These are phyloP conservation scores for Lobosporangium transversale DNA, from an alignment of 192 early-diverging fungal genomes.

Conservation along the genomic window DNA sequence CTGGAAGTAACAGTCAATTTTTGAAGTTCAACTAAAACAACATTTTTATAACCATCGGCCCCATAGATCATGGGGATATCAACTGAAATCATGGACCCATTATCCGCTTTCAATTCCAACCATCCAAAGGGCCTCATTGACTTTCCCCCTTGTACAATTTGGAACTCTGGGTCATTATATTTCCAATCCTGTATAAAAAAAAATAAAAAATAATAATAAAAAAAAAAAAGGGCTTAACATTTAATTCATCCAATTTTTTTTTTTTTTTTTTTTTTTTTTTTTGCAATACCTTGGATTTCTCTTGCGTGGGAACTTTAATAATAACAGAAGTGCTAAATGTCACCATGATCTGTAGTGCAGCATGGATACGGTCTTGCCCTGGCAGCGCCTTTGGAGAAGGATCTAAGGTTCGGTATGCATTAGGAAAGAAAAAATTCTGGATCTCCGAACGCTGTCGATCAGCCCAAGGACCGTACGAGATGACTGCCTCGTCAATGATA, in stretches of 20 bases:
- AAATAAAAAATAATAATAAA: no score
- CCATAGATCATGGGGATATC: constrained; percentile 66
- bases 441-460: constrained; percentile 74
- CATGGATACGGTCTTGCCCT: constrained; percentile 67
- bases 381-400: constrained; percentile 58
- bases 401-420: constrained; percentile 62
- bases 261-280: not conserved
- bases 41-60: constrained; percentile 64
- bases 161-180: constrained; percentile 50
- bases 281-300: constrained; percentile 71
- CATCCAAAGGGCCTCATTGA: constrained; percentile 72
- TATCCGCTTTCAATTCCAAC: constrained; percentile 69
- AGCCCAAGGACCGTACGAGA: constrained; percentile 86
- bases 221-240: not conserved
- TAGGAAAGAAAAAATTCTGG: constrained; percentile 80
- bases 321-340: constrained; percentile 69
- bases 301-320: constrained; percentile 72
- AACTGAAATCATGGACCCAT: constrained; percentile 63
- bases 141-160: constrained; percentile 38
- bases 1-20: constrained; percentile 66
- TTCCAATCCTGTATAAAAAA: constrained; percentile 68
- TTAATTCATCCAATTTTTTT: not conserved
- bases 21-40: constrained; percentile 59
- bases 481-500: constrained; percentile 60
- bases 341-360: constrained; percentile 65